A percentile compares a stretch with the other conserved stretches of the same genome.
Evolutionary conservation across 768 basidiomycete species (phyloP).

Genomic region (Megacollybia marginata): DNA sequence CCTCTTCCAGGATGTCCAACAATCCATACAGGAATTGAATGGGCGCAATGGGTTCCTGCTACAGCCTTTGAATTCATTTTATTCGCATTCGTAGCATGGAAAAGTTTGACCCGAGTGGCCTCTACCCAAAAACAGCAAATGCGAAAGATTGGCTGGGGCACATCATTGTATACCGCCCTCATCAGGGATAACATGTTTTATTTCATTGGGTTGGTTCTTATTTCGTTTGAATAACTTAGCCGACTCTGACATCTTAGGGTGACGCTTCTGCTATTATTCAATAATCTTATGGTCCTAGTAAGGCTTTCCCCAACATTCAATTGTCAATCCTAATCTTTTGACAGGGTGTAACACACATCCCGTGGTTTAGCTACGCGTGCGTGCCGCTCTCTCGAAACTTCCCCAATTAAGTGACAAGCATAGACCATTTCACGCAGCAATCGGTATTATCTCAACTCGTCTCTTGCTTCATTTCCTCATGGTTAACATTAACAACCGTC

Average conservation of each 20-base stretch:
- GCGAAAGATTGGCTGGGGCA: too few relatives aligned
- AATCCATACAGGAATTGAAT: too few relatives aligned
- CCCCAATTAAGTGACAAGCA: slow-evolving; percentile 28
- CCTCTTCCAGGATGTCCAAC: too few relatives aligned
- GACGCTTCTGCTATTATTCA: slow-evolving; percentile 28
- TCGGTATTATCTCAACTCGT: too few relatives aligned
- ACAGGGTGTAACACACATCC: slow-evolving; percentile 36
- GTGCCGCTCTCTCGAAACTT: not conserved
- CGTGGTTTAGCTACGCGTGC: slow-evolving; percentile 43
- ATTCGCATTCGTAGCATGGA: slow-evolving; percentile 32
- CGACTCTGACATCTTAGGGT: slow-evolving; percentile 21
- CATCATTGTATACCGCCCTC: slow-evolving; percentile 25
- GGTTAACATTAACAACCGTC: too few relatives aligned
- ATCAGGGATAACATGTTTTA: slow-evolving; percentile 37
- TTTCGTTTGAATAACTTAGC: not conserved
- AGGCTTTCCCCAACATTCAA: slow-evolving; percentile 6
- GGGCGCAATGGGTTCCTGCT: too few relatives aligned
- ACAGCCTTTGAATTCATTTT: slow-evolving; percentile 34
- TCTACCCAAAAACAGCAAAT: too few relatives aligned
- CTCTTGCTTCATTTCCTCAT: slow-evolving; percentile 40
- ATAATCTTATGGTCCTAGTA: too few relatives aligned
- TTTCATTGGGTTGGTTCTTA: slow-evolving; percentile 30
- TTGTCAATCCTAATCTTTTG: not conserved
- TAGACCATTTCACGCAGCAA: too few relatives aligned
- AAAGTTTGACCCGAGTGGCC: slow-evolving; percentile 19